Evolutionary conservation across 768 basidiomycete genomes (phyloP), one percentile per base, ranked within the genome.

Genomic region (Galerina sulciceps): DNA sequence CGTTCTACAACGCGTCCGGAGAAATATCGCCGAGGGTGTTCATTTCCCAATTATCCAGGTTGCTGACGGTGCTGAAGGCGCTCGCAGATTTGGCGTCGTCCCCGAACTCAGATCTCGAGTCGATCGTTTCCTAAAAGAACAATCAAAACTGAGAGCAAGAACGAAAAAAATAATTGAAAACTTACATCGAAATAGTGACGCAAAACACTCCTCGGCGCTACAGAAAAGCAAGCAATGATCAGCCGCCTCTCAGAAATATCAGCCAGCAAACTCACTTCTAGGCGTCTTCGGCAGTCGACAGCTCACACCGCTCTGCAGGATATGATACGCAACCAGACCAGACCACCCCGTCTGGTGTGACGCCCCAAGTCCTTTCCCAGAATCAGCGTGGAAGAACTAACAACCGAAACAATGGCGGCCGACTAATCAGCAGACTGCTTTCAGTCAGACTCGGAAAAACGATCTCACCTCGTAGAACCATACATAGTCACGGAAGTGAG

Each of bases 261-360:
- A 10, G 10, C 11, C 31, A 15, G 20, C 1, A 35, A 10, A 79
- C 91, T 70, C 71, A 93, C 95, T 98, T 64, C 90, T 87, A 5
- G 97, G 97, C 5, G 97, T 99, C 74, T 90, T 92, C 0, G 96
- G 96, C 55, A 99, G 76, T 43, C 97, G 86, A 66, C 94, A 98
- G 57, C 79, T 91, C 26, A 88, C 85, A 10, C 94, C 96, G 60
- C 90, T 94, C 73, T 96, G 95, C 66, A 96, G 75, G 64, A 98
- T 95, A 66, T 93, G 90, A 70, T 89, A 94, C 14, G 93, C 92
- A 50, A 96, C 93, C 17, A 96, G 78, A 43, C 94, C 94, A 20
- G 93, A 93, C 96, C 96, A 99, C 65, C 97, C 97, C 60, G 96
- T 98, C 73, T 99, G 97, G 75, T 99, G 97, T 5, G 95, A 97